phyloP scores from a whole-genome alignment of 371 early-diverging fungal genomes.

The Mortierella sp. region DNA sequence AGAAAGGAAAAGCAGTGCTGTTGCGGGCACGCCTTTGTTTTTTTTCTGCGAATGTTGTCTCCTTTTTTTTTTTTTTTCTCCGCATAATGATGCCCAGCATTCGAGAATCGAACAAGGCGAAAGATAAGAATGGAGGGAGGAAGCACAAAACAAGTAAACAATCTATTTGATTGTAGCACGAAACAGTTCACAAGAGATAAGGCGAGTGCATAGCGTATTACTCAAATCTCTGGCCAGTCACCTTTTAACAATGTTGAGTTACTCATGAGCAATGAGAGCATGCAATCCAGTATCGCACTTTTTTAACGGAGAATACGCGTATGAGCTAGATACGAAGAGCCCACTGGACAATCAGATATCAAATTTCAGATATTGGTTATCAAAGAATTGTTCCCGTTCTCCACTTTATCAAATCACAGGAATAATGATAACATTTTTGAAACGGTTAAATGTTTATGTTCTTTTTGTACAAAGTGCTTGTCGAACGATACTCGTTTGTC shows the following conservation, averaged over 20 bases:
- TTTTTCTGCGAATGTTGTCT: not conserved
- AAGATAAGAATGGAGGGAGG: conserved; percentile 1
- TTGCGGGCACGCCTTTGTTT: too few species aligned
- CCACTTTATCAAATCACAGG: too few species aligned
- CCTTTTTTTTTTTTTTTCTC: not conserved
- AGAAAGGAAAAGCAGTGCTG: not conserved
- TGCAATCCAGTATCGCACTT: not conserved
- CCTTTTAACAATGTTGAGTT: not conserved
- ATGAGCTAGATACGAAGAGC: too few species aligned
- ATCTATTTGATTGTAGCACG: not conserved
- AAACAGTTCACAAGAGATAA: not conserved
- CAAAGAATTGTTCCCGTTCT: too few species aligned
- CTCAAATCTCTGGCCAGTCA: not conserved
- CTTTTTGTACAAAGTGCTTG: not conserved
- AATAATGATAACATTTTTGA: too few species aligned
- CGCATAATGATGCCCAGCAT: not conserved
- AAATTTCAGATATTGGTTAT: too few species aligned
- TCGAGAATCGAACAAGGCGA: not conserved
- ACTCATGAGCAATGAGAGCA: conserved; percentile 1
- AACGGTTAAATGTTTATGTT: not conserved
- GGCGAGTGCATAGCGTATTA: not conserved
- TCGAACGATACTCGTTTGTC: not conserved
- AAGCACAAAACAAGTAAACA: conserved; percentile 2
- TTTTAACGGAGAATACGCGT: not conserved
- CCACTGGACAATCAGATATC: too few species aligned